Base-by-base conservation (phyloP, 2,329 filamentous ascomycete species). In the Pseudogymnoascus sp. region DNA sequence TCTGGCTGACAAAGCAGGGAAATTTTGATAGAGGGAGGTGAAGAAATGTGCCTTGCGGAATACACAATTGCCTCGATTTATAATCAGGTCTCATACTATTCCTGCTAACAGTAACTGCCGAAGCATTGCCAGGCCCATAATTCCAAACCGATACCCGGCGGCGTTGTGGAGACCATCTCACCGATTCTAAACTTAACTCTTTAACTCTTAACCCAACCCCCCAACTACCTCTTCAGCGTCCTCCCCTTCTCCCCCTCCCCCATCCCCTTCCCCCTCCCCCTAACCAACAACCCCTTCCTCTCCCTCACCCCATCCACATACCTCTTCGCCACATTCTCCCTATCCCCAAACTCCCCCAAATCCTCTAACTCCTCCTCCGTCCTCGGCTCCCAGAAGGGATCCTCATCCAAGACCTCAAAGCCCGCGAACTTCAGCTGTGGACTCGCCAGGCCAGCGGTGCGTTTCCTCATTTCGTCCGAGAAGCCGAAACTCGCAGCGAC, bases 341-440 rank as follows among this genome's bases (percentile, higher is more conserved):
- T 84, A 77, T 99, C 94, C 3, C 91, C 94, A 73, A 93, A 79
- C 79, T 97, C 93, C 25, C 94, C 94, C 65, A 99, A 77, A 79
- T 99, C 94, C 80, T 99, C 94, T 61, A 99, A 77, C 72, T 99
- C 91, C 74, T 97, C 94, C 73, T 97, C 94, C 0, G 93, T 97
- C 67, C 91, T 92, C 1, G 94, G 94, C 56, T 96, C 92, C 94
- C 94, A 99, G 78, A 95, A 96, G 0, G 94, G 94, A 78, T 99
- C 94, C 76, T 97, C 89, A 73, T 97, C 92, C 1, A 97, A 80
- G 69, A 96, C 84, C 75, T 97, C 91, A 72, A 92, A 99, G 0
- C 94, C 94, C 6, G 90, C 85, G 73, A 97, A 99, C 65, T 96
- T 88, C 38, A 99, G 82, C 79, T 97, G 94, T 60, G 94, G 94